A percentile compares a stretch with the other conserved stretches of the same genome.
Conservation (phyloP, 345 rosid genomes). For the Reutealis trisperma region DNA sequence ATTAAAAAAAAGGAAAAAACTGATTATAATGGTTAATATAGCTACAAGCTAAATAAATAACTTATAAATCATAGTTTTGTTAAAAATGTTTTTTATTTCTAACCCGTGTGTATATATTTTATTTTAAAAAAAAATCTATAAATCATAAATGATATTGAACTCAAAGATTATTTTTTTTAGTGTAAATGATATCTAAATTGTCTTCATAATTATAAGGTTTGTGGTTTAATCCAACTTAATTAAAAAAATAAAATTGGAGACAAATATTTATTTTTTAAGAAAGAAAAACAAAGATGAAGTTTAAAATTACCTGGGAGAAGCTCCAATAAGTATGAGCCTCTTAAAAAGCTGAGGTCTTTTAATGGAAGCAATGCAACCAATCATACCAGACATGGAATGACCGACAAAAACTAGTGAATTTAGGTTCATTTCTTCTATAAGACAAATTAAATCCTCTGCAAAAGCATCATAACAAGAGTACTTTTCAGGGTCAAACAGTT, state of each 20-base stretch:
- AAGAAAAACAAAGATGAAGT: not conserved
- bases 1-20: too few relatives aligned
- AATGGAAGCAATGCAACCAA: constrained; percentile 78
- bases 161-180: not conserved
- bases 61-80: too few relatives aligned
- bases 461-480: constrained; percentile 57
- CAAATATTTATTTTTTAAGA: too few relatives aligned
- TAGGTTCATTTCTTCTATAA: constrained; percentile 55
- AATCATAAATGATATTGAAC: not conserved
- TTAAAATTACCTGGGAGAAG: constrained; percentile 69
- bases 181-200: not conserved
- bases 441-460: constrained; percentile 55
- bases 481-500: constrained; percentile 55
- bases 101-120: too few relatives aligned
- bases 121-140: too few relatives aligned
- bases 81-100: too few relatives aligned
- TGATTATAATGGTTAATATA: too few relatives aligned
- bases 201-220: too few relatives aligned
- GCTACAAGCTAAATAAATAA: too few relatives aligned
- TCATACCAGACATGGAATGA: constrained; percentile 86
- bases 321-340: constrained; percentile 52
- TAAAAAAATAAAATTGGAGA: not conserved
- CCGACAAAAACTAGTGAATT: constrained; percentile 55
- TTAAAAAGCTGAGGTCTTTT: constrained; percentile 68
- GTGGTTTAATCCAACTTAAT: not conserved